A percentile compares a stretch with the other conserved stretches of the same genome.
phyloP scores from a whole-genome alignment of 2,329 filamentous ascomycete genomes.

The Alternaria sp. region DNA sequence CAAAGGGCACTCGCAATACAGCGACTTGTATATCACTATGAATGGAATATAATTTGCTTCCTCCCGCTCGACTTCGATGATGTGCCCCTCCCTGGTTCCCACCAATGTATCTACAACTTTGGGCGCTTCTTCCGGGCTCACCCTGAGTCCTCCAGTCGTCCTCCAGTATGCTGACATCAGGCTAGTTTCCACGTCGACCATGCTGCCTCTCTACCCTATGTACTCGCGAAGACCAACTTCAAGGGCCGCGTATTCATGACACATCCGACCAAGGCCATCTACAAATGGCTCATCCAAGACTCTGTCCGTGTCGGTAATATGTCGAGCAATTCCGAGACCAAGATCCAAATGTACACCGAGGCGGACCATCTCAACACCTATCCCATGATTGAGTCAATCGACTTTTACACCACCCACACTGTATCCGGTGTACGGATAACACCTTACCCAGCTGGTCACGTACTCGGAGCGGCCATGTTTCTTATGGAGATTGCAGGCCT shows the following conservation, averaged over 20 bases:
- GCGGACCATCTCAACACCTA: constrained; percentile 94
- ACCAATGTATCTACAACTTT: constrained; percentile 23
- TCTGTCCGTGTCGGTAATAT: constrained; percentile 86
- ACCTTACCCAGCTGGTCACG: constrained; percentile 94
- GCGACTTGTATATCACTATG: constrained; percentile 48
- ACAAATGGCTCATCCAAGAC: constrained; percentile 99
- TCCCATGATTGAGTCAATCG: constrained; percentile 93
- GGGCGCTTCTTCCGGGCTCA: not conserved
- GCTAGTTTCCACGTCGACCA: constrained; percentile 95
- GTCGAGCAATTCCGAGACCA: constrained; percentile 66
- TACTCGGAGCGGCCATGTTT: constrained; percentile 98
- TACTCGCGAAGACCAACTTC: constrained; percentile 97
- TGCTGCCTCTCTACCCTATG: constrained; percentile 97
- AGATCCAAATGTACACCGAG: constrained; percentile 83
- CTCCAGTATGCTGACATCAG: constrained; percentile 24
- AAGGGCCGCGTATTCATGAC: constrained; percentile 98
- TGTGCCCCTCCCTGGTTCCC: constrained; percentile 34
- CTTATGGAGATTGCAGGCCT: constrained; percentile 95
- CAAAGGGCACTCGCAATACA: constrained; percentile 25
- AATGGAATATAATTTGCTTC: constrained; percentile 50
- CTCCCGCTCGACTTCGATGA: constrained; percentile 44
- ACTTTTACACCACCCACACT: constrained; percentile 97
- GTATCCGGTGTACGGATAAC: constrained; percentile 97
- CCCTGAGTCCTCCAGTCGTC: not conserved
- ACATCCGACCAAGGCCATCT: constrained; percentile 98